A percentile compares a stretch with the other conserved stretches of the same genome.
phyloP scores from a whole-genome alignment of 352 stramenopile species.

The Globisporangium megalacanthum region DNA sequence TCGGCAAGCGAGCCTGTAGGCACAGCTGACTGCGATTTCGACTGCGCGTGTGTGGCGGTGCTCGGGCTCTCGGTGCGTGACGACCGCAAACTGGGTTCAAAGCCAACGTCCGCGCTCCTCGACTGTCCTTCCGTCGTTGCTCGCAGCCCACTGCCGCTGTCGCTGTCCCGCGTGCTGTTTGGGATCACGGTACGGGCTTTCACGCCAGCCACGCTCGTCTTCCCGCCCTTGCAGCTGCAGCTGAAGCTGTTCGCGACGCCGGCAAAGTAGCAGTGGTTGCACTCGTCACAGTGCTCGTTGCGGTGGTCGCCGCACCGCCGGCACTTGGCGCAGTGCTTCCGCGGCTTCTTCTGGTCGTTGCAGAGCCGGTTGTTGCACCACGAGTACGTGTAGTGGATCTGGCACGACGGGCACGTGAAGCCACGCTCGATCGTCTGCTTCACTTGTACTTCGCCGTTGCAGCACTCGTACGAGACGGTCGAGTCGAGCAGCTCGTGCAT shows the following conservation, averaged over 20 bases:
- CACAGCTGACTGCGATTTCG: background rate
- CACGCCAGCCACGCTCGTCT: slow-evolving; percentile 18
- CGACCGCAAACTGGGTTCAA: background rate
- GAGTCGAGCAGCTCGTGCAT: slow-evolving; percentile 79
- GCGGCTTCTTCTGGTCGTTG: slow-evolving; percentile 69
- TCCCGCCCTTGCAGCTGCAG: slow-evolving; percentile 59
- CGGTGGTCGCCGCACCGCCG: slow-evolving; percentile 72
- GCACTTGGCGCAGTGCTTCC: slow-evolving; percentile 76
- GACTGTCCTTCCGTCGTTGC: slow-evolving; percentile 2
- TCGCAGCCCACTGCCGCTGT: slow-evolving; percentile 3
- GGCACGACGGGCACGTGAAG: slow-evolving; percentile 53
- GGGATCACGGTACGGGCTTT: slow-evolving; percentile 49
- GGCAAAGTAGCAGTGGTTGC: slow-evolving; percentile 83
- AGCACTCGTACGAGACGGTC: slow-evolving; percentile 61
- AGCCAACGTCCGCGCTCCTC: background rate
- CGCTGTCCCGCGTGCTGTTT: slow-evolving; percentile 19
- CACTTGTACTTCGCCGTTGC: slow-evolving; percentile 46
- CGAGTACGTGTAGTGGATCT: slow-evolving; percentile 66
- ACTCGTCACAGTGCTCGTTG: slow-evolving; percentile 78
- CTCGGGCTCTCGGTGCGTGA: background rate
- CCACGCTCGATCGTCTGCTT: slow-evolving; percentile 60
- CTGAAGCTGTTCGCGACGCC: slow-evolving; percentile 80
- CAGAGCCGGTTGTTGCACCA: slow-evolving; percentile 78
- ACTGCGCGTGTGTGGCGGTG: background rate
- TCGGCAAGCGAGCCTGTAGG: slow-evolving; percentile 8